Conservation (phyloP, 129 eudicot species). For the Flaveria robusta region DNA sequence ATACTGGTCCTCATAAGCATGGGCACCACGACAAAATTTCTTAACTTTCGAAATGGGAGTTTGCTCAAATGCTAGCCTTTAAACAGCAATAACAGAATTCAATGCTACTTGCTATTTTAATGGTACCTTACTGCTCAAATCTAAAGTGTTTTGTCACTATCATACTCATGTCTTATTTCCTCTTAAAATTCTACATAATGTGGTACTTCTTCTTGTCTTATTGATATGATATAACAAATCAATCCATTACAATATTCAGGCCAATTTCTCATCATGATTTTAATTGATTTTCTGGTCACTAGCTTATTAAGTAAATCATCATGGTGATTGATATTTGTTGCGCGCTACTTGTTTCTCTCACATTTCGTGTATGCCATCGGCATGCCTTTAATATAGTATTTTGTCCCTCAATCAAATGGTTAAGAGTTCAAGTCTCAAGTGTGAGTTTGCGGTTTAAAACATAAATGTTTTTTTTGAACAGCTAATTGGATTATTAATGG, state of each 20-base stretch:
- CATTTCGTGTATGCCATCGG: not conserved
- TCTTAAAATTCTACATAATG: constrained; percentile 12
- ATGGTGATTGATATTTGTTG: not conserved
- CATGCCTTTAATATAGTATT: not conserved
- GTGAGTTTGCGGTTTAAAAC: no score
- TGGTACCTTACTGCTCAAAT: constrained; percentile 38
- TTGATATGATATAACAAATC: constrained; percentile 14
- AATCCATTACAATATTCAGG: not conserved
- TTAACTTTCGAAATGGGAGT: constrained; percentile 41
- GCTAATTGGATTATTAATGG: no score
- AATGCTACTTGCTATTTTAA: constrained; percentile 40
- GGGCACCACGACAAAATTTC: constrained; percentile 37
- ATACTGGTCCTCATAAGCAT: constrained; percentile 34
- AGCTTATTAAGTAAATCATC: not conserved
- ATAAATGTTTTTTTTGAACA: no score
- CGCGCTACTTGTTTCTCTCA: not conserved
- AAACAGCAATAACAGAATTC: constrained; percentile 45
- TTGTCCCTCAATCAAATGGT: not conserved
- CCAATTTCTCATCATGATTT: not conserved
- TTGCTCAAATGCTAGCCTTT: constrained; percentile 42
- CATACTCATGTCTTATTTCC: constrained; percentile 30
- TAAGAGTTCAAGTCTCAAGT: not conserved
- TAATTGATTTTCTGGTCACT: not conserved
- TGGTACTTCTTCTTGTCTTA: constrained; percentile 9
- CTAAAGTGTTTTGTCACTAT: constrained; percentile 39